Evolutionary conservation across 768 basidiomycete genomes (phyloP).

Genomic region (Russula vinacea): DNA sequence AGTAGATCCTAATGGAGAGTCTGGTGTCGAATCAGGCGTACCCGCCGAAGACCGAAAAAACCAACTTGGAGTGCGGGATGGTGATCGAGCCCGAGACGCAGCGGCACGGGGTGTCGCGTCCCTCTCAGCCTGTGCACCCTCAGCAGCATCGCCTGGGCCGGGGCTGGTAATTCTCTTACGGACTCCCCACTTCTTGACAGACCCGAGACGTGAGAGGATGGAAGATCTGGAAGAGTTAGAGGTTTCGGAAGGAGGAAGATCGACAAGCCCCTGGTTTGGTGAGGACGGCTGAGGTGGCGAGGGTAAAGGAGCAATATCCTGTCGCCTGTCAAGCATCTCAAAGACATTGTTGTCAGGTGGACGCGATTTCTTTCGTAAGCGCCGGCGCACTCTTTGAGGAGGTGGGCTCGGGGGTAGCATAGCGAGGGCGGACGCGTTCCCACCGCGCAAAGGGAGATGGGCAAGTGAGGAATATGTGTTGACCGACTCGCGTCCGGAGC

Average conservation of each 20-base stretch:
- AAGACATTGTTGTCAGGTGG: constrained; percentile 58
- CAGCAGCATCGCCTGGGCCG: constrained; percentile 40
- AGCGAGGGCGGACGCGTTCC: constrained; percentile 41
- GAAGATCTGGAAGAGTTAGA: constrained; percentile 40
- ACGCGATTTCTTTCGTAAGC: constrained; percentile 76
- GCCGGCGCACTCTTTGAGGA: constrained; percentile 54
- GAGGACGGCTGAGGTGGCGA: constrained; percentile 37
- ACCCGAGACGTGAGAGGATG: constrained; percentile 54
- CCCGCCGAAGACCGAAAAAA: too few species aligned
- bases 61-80: too few species aligned
- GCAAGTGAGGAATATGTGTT: too few species aligned
- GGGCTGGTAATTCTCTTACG: constrained; percentile 48
- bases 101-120: too few species aligned
- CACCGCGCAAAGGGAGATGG: too few species aligned
- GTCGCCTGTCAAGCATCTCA: constrained; percentile 45
- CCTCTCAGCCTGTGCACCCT: constrained; percentile 24
- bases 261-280: constrained; percentile 33
- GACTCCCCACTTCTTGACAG: constrained; percentile 53
- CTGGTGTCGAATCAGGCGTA: too few species aligned
- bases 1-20: constrained; percentile 40
- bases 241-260: constrained; percentile 34
- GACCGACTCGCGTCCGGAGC: too few species aligned
- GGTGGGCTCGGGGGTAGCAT: constrained; percentile 62
- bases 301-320: constrained; percentile 35
- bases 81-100: background rate